phyloP scores from a whole-genome alignment of 768 basidiomycete genomes.

The Coprinopsis sp. region DNA sequence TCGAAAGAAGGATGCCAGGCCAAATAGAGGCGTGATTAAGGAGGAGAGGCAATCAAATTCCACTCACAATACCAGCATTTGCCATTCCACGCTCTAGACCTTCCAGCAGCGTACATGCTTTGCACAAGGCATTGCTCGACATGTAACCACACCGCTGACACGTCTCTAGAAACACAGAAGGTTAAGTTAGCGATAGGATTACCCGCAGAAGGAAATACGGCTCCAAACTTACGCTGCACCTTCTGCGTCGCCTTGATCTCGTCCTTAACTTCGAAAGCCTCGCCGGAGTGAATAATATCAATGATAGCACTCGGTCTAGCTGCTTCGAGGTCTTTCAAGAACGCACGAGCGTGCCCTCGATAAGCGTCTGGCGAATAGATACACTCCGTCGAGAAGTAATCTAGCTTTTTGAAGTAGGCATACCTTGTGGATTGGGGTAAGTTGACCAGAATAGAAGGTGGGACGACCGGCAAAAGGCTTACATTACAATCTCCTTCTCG shows the following conservation, averaged over 20 bases:
- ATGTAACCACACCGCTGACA: conserved; percentile 94
- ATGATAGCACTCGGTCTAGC: conserved; percentile 93
- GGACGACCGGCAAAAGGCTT: conserved; percentile 18
- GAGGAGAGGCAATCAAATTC: conserved; percentile 5
- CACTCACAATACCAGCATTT: conserved; percentile 54
- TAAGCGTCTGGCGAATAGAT: conserved; percentile 99
- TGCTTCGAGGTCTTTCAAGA: conserved; percentile 93
- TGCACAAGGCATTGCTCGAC: conserved; percentile 94
- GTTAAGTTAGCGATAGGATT: conserved; percentile 6
- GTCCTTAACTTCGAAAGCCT: conserved; percentile 82
- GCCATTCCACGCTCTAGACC: conserved; percentile 85
- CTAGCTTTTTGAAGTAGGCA: conserved; percentile 98
- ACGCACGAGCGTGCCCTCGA: conserved; percentile 89
- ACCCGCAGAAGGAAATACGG: not conserved
- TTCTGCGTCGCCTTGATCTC: conserved; percentile 84
- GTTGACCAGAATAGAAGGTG: conserved; percentile 1
- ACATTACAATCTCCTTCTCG: conserved; percentile 99
- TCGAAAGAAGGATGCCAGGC: not conserved
- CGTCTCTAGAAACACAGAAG: conserved; percentile 51
- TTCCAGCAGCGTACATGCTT: conserved; percentile 87
- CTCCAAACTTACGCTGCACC: conserved; percentile 62
- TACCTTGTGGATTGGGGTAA: conserved; percentile 58
- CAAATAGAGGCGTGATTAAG: conserved; percentile 1
- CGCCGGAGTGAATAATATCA: conserved; percentile 96
- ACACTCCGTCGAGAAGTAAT: conserved; percentile 99